These are phyloP conservation scores for Cladosporium velox DNA, from an alignment of 2,329 filamentous ascomycete species.

Conservation along the genomic window DNA sequence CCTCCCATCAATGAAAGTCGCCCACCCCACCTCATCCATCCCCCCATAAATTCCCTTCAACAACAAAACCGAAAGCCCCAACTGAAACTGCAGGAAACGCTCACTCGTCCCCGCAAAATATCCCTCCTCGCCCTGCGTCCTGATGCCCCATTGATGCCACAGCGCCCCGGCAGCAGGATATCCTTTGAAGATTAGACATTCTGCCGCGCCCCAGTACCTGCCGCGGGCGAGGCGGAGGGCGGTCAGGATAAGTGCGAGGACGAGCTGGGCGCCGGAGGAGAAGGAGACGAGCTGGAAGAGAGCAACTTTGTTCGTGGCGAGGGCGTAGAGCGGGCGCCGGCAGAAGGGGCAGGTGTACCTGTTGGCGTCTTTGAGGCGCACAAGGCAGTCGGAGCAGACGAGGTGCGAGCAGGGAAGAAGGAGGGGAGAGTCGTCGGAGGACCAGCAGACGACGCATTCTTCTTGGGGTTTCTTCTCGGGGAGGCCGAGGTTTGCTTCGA, in stretches of 20 bases:
- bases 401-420: conserved; percentile 4
- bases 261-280: neutral
- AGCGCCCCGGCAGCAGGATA: neutral
- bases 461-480: neutral
- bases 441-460: conserved; percentile 13
- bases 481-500: neutral
- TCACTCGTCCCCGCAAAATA: neutral
- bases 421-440: neutral
- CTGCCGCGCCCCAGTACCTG: neutral
- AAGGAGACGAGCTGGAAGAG: neutral
- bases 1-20: neutral
- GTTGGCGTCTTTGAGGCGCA: neutral
- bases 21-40: neutral
- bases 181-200: neutral
- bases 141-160: neutral
- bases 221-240: neutral
- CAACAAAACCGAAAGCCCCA: neutral
- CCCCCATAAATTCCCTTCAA: neutral
- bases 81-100: neutral
- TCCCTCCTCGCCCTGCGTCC: neutral
- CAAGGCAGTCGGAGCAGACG: neutral
- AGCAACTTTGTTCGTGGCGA: neutral
- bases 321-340: neutral
- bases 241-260: neutral
- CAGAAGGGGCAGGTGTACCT: conserved; percentile 7